A percentile compares a stretch with the other conserved stretches of the same genome.
Evolutionary conservation across 257 asterid species (phyloP).

Genomic region (Gentiana macrophylla): DNA sequence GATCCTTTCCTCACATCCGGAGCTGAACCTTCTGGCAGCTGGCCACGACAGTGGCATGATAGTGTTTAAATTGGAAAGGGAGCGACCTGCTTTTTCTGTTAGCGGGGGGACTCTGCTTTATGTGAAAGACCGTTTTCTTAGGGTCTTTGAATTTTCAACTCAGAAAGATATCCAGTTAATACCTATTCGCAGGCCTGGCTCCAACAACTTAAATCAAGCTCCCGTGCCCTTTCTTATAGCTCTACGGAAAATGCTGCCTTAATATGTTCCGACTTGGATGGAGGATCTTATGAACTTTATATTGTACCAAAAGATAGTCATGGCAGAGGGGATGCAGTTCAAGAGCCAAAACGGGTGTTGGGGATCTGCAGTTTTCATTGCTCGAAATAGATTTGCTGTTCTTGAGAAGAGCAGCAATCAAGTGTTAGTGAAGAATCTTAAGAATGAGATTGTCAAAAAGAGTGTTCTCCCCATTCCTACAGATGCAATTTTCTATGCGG

Average conservation of each 20-base stretch:
- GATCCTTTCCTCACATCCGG: conserved; percentile 81
- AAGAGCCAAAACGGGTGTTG: conserved; percentile 64
- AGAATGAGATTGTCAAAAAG: conserved; percentile 63
- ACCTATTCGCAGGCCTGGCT: conserved; percentile 60
- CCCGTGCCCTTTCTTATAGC: conserved; percentile 63
- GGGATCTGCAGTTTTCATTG: conserved; percentile 77
- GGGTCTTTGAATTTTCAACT: conserved; percentile 58
- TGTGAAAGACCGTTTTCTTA: conserved; percentile 64
- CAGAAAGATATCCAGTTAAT: conserved; percentile 64
- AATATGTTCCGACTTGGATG: conserved; percentile 68
- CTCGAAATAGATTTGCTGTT: conserved; percentile 82
- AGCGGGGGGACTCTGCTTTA: conserved; percentile 56
- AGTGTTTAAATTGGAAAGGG: conserved; percentile 87
- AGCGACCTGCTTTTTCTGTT: conserved; percentile 80
- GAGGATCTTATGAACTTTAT: conserved; percentile 79
- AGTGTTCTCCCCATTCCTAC: conserved; percentile 53
- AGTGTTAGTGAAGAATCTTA: conserved; percentile 60
- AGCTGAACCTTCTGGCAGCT: conserved; percentile 78
- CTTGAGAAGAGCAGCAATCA: conserved; percentile 70
- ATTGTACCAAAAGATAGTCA: conserved; percentile 53
- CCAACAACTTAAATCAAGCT: conserved; percentile 53
- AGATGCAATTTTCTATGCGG: conserved; percentile 80
- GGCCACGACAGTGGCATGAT: conserved; percentile 92
- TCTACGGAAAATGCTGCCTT: conserved; percentile 65
- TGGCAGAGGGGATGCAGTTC: conserved; percentile 53